Evolutionary conservation across 2,329 filamentous ascomycete species (phyloP).

Genomic region (Exophiala sp.): DNA sequence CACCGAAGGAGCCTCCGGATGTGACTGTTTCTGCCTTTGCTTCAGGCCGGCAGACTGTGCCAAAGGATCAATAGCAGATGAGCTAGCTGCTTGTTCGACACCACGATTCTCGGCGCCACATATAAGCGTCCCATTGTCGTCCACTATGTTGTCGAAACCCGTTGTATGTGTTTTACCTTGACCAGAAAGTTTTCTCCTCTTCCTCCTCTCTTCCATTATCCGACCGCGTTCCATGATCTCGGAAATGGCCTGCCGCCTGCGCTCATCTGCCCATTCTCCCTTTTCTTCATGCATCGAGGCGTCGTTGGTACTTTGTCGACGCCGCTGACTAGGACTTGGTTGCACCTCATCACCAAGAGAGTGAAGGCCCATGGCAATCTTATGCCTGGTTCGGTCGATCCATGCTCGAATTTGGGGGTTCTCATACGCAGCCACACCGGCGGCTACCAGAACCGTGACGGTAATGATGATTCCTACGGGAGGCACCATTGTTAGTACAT

Average conservation of each 20-base stretch:
- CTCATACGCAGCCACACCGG: conserved; percentile 58
- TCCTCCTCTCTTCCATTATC: conserved; percentile 37
- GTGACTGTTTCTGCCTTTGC: conserved; percentile 4
- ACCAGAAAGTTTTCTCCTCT: conserved; percentile 25
- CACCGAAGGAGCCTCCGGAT: background rate
- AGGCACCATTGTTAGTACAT: conserved; percentile 26
- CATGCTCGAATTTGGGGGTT: conserved; percentile 58
- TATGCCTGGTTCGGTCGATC: conserved; percentile 56
- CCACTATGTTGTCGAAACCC: conserved; percentile 43
- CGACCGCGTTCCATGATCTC: conserved; percentile 42
- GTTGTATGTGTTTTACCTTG: conserved; percentile 21
- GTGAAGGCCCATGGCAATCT: conserved; percentile 55
- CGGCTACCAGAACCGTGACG: conserved; percentile 55
- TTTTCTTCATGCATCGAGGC: conserved; percentile 46
- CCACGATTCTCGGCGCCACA: background rate
- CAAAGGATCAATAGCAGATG: conserved; percentile 8
- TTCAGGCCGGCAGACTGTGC: conserved; percentile 4
- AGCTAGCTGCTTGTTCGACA: conserved; percentile 1
- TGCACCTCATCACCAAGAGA: conserved; percentile 56
- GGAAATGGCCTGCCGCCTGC: conserved; percentile 40
- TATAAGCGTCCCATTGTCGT: conserved; percentile 12
- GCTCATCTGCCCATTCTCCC: conserved; percentile 40
- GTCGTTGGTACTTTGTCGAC: conserved; percentile 32
- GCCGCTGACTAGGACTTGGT: conserved; percentile 36
- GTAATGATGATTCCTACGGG: conserved; percentile 55